Conservation (phyloP, 1,284 basidiomycete species). For the Naganishia liquefaciens region DNA sequence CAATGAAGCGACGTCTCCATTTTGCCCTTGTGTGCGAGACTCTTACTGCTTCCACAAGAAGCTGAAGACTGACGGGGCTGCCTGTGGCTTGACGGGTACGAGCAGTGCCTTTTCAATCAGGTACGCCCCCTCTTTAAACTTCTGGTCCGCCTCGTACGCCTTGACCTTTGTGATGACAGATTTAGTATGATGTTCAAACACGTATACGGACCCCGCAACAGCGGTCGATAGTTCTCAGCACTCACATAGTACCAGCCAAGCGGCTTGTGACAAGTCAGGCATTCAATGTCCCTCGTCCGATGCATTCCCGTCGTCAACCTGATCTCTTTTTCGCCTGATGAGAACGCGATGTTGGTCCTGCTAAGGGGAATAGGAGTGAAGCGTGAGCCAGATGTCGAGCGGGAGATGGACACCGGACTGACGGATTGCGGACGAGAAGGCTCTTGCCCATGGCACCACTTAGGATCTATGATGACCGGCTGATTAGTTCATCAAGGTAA, state of each 20-base stretch:
- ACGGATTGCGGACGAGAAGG: slow-evolving; percentile 23
- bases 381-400: background rate
- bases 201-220: background rate
- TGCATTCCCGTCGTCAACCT: slow-evolving; percentile 27
- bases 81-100: slow-evolving; percentile 19
- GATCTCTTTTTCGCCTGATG: slow-evolving; percentile 19
- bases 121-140: slow-evolving; percentile 26
- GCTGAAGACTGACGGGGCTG: slow-evolving; percentile 20
- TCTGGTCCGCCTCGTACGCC: slow-evolving; percentile 22
- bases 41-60: slow-evolving; percentile 27
- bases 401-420: background rate
- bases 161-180: slow-evolving; percentile 8
- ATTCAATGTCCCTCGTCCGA: slow-evolving; percentile 23
- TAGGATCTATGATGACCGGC: slow-evolving; percentile 5
- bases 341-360: slow-evolving; percentile 24
- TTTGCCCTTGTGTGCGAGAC: background rate
- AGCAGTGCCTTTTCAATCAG: slow-evolving; percentile 23
- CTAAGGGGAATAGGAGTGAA: background rate
- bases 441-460: slow-evolving; percentile 26
- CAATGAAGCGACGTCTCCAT: background rate
- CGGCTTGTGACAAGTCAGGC: slow-evolving; percentile 22
- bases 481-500: background rate
- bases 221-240: background rate
- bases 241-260: slow-evolving; percentile 27
- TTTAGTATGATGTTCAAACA: background rate